Base-by-base conservation (phyloP, 2,329 filamentous ascomycete genomes). In the Clarireedia paspali region DNA sequence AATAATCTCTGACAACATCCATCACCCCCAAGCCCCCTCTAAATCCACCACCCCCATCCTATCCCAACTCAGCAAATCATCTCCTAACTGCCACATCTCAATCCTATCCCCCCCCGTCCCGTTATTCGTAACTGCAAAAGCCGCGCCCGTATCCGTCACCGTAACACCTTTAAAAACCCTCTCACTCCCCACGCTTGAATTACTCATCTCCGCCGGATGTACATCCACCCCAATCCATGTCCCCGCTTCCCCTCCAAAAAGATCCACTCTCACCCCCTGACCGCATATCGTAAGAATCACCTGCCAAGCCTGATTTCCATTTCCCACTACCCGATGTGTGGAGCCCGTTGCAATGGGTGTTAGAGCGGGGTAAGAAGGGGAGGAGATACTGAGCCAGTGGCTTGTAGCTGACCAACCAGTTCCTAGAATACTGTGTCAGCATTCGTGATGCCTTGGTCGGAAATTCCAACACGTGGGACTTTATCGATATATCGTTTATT, bases 131-230 rank as follows among this genome's bases (percentile, higher is more conserved):
- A 60, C 56, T 4, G 47, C 53, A 57, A 56, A 60, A 3, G 56
- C 58, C 12, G 30, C 46, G n/a, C 58, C 58, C 1, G 24, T 38
- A n/a, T 49, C 46, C 4, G 56, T 60, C 5, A 60, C 34, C 2
- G 58, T 53, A 9, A 58, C 26, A 24, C 44, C 24, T 4, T 50
- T 44, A 44, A 50, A 60, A 5, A 12, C 52, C 47, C 30, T 42
- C 15, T 20, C 24, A 42, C 50, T 57, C 5, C 6, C 20, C 4
- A 47, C 14, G 17, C 15, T 58, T 15, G 53, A 55, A 47, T 60
- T 60, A 4, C 52, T 27, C 56, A 60, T 58, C 15, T 15, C 39
- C 15, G 39, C 39, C 17, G 39, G 39, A 17, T 40, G 39, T 40
- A 15, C 2, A 40, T 20, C 39, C 17, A 20, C 15, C 15, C 14